Percentiles rank a stretch among this genome's conserved stretches.
phyloP scores from a whole-genome alignment of 2,329 filamentous ascomycete species.

The Lojkania enalia region DNA sequence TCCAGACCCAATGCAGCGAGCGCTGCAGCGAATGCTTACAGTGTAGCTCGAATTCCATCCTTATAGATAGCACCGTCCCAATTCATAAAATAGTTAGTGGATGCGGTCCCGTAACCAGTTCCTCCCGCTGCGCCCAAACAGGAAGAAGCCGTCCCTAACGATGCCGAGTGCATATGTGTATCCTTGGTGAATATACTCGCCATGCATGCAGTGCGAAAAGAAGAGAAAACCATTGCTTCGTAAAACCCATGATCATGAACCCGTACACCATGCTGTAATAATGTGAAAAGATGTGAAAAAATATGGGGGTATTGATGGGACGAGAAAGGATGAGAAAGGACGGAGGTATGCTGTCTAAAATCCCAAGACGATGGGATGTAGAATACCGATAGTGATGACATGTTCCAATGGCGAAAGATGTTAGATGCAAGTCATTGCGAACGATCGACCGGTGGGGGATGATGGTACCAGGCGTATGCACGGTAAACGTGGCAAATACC shows the following conservation, averaged over 20 bases:
- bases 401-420: background rate
- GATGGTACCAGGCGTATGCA: constrained; percentile 10
- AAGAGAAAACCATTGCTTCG: constrained; percentile 9
- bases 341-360: background rate
- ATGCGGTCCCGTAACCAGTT: too few species aligned
- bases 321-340: constrained; percentile 1
- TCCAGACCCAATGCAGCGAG: constrained; percentile 11
- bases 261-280: constrained; percentile 15
- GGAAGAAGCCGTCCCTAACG: too few species aligned
- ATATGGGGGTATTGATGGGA: constrained; percentile 2
- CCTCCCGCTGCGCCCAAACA: too few species aligned
- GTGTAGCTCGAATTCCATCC: too few species aligned
- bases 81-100: too few species aligned
- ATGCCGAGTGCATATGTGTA: too few species aligned
- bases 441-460: constrained; percentile 1
- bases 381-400: background rate
- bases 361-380: too few species aligned
- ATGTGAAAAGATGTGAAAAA: background rate
- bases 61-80: too few species aligned
- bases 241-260: constrained; percentile 14
- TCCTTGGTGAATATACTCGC: constrained; percentile 1
- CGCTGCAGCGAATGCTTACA: background rate
- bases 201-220: constrained; percentile 12
- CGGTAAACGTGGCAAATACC: constrained; percentile 8
- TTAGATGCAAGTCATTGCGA: constrained; percentile 4